phyloP scores from a whole-genome alignment of 768 basidiomycete species.

The Tephrocybe sp. region DNA sequence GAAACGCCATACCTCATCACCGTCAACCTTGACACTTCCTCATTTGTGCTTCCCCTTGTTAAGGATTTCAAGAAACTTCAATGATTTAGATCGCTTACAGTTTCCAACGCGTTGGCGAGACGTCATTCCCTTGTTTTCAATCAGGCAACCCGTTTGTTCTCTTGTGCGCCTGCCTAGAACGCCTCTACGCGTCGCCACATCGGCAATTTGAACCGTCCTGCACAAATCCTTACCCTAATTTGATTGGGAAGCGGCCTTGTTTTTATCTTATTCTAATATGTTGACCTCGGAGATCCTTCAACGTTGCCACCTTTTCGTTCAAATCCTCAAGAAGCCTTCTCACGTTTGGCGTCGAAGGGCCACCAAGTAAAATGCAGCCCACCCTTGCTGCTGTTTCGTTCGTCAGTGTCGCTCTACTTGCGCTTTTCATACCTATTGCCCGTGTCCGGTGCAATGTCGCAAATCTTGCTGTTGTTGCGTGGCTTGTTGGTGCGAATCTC shows the following conservation, averaged over 20 bases:
- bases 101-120: neutral
- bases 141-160: conserved; percentile 24
- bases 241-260: conserved; percentile 20
- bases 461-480: conserved; percentile 46
- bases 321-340: conserved; percentile 5
- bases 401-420: conserved; percentile 40
- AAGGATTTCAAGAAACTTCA: neutral
- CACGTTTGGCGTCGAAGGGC: conserved; percentile 3
- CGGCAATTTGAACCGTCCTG: conserved; percentile 1
- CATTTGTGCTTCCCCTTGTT: conserved; percentile 28
- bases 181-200: conserved; percentile 12
- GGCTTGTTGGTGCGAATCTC: conserved; percentile 51
- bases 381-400: conserved; percentile 44
- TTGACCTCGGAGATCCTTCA: neutral
- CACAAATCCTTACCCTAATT: conserved; percentile 7
- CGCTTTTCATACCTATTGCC: conserved; percentile 39
- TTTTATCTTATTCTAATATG: conserved; percentile 29
- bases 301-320: conserved; percentile 15
- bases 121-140: conserved; percentile 27
- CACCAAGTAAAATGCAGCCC: conserved; percentile 28
- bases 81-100: conserved; percentile 1
- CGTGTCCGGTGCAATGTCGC: conserved; percentile 49
- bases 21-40: conserved; percentile 20
- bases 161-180: conserved; percentile 11
- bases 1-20: neutral